These are phyloP conservation scores for Noccaea caerulescens DNA, from an alignment of 345 rosid species.

Conservation along the genomic window DNA sequence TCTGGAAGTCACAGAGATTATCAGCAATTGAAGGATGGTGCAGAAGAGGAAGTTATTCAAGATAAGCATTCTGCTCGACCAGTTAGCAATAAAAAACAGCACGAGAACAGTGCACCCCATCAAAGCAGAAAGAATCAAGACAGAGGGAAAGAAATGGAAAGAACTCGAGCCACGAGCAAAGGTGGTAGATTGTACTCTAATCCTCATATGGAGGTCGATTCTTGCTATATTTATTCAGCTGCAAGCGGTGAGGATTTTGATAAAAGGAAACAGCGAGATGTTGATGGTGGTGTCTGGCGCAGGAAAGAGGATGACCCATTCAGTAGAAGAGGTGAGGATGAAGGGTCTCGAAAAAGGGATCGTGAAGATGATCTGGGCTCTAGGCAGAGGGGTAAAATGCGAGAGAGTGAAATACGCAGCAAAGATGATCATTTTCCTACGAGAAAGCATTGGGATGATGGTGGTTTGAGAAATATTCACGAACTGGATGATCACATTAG, in stretches of 20 bases:
- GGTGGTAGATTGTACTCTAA: constrained; percentile 64
- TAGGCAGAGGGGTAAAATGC: constrained; percentile 70
- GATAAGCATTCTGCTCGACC: constrained; percentile 52
- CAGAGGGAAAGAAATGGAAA: constrained; percentile 65
- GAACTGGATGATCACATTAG: constrained; percentile 67
- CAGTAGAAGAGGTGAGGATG: constrained; percentile 62
- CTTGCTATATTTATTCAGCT: constrained; percentile 49
- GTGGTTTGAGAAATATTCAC: constrained; percentile 59
- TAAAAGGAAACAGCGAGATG: constrained; percentile 69
- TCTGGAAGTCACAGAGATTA: constrained; percentile 82
- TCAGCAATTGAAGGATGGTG: constrained; percentile 65
- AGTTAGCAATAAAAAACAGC: constrained; percentile 52
- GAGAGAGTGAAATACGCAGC: constrained; percentile 67
- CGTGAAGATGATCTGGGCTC: constrained; percentile 69
- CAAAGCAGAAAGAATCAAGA: constrained; percentile 65
- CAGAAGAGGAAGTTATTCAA: constrained; percentile 89
- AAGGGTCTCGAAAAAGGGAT: constrained; percentile 74
- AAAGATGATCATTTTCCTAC: constrained; percentile 64
- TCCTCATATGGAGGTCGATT: constrained; percentile 63
- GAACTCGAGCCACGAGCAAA: constrained; percentile 50
- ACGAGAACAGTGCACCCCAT: constrained; percentile 59
- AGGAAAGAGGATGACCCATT: constrained; percentile 65
- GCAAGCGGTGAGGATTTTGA: constrained; percentile 65
- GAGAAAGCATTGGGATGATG: constrained; percentile 79
- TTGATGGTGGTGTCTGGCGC: constrained; percentile 62